Percentiles rank a stretch among this genome's conserved stretches.
Evolutionary conservation across 768 basidiomycete species (phyloP).

Genomic region (Lactifluus subvellereus): DNA sequence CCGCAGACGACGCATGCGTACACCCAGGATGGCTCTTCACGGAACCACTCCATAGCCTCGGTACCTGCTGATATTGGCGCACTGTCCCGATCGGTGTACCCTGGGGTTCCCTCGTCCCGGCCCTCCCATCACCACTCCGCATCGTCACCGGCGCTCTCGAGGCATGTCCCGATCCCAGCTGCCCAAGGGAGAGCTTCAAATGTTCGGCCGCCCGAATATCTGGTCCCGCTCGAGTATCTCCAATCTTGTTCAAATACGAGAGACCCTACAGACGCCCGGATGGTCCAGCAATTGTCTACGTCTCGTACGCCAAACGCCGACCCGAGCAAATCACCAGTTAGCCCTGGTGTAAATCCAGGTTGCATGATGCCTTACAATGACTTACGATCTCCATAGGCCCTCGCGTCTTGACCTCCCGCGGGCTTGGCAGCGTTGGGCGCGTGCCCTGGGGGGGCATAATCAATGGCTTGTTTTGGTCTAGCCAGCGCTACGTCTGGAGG

Average conservation of each 20-base stretch:
- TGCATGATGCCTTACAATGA: constrained; percentile 6
- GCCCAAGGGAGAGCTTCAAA: background rate
- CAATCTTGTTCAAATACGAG: constrained; percentile 12
- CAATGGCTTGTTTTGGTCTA: background rate
- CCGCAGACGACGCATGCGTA: constrained; percentile 18
- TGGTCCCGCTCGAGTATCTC: constrained; percentile 23
- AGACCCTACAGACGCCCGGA: constrained; percentile 14
- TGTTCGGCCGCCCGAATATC: constrained; percentile 1
- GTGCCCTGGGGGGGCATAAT: constrained; percentile 2
- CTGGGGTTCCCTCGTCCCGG: background rate
- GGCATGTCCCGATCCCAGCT: background rate
- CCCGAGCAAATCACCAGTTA: constrained; percentile 1
- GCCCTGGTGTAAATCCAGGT: background rate
- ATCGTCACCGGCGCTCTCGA: background rate
- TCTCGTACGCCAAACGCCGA: constrained; percentile 9
- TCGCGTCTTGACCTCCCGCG: background rate
- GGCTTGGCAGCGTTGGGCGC: background rate
- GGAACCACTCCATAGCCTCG: constrained; percentile 1
- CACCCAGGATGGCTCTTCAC: constrained; percentile 12
- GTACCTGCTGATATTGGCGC: background rate
- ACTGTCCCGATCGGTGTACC: background rate
- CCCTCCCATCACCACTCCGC: background rate
- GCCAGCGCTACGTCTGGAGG: background rate
- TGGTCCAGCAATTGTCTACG: constrained; percentile 19
- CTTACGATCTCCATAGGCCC: background rate